Evolutionary conservation across 805 yeast species (phyloP), one percentile per base, ranked within the genome.

Genomic region (Kuraishia piskuri): DNA sequence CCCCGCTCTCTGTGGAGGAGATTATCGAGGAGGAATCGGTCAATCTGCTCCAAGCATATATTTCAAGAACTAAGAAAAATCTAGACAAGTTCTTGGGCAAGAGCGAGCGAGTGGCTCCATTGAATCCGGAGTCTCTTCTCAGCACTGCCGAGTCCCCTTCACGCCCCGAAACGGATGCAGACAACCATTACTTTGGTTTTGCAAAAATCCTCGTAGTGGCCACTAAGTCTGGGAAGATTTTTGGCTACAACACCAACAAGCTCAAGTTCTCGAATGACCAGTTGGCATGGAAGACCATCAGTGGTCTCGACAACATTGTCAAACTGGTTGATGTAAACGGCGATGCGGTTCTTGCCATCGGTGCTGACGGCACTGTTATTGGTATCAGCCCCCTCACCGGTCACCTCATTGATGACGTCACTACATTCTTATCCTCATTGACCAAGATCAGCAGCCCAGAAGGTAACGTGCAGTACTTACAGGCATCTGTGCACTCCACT

Each of bases 211-310:
- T 80, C 24, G 62, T 79, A 2, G 69, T 71, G 0, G 69, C 75
- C 2, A 73, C 80, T 0, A 59, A 62, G 12, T 62, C 62, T 48
- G 77, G 78, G 4, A 69, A 68, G 49, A 50, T 83, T 1, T 63
- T 74, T 9, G 80, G 79, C 1, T 61, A 79, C 19, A 71, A 76
- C 55, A 65, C 72, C 51, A 78, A 79, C 20, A 58, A 64, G 17
- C 37, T 52, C 22, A 40, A 51, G 19, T 8, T 24, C 3, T 37
- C 48, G 1, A 22, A 17, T 9, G 51, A 50, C 21, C 57, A 56
- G 8, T 22, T 59, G 4, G 57, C 65, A 6, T 82, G 85, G 86
- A 59, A 53, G 3, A 56, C 66, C 23, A 56, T 57, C 44, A 57
- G 57, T 3, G 17, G 45, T 4, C 21, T 40, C 12, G 46, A 50